These are phyloP conservation scores for Pythium aristosporum DNA, from an alignment of 352 stramenopile genomes.

Conservation along the genomic window DNA sequence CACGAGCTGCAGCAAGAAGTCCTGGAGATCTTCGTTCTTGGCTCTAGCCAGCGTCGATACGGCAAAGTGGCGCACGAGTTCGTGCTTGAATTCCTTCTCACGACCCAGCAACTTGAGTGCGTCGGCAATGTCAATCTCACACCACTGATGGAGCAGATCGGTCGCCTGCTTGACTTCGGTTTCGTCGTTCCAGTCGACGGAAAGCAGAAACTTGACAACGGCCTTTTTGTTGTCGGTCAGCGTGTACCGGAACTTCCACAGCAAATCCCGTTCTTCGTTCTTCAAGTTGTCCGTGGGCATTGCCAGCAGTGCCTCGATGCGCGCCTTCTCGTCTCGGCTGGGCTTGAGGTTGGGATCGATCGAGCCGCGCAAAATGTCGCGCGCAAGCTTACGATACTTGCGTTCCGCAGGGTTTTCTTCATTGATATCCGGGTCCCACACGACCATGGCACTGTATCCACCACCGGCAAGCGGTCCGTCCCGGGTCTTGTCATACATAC, in stretches of 20 bases:
- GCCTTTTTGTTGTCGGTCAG: conserved; percentile 94
- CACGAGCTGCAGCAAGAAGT: conserved; percentile 98
- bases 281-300: conserved; percentile 93
- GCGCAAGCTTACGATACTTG: conserved; percentile 97
- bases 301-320: conserved; percentile 92
- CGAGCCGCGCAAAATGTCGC: conserved; percentile 94
- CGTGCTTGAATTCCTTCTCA: conserved; percentile 88
- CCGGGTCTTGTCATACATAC: conserved; percentile 18
- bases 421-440: conserved; percentile 86
- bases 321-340: conserved; percentile 91
- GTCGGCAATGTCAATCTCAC: conserved; percentile 97
- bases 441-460: conserved; percentile 52
- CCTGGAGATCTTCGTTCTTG: conserved; percentile 96
- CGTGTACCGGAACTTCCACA: conserved; percentile 97
- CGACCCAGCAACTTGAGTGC: conserved; percentile 96
- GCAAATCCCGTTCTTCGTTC: conserved; percentile 90
- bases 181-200: conserved; percentile 98
- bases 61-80: conserved; percentile 94
- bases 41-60: conserved; percentile 94
- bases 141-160: conserved; percentile 79
- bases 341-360: conserved; percentile 98
- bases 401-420: conserved; percentile 94
- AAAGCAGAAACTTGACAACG: conserved; percentile 97
- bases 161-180: conserved; percentile 95
- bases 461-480: conserved; percentile 18